These are phyloP conservation scores for Colletotrichum caudatum DNA, from an alignment of 2,329 filamentous ascomycete species.

Conservation along the genomic window DNA sequence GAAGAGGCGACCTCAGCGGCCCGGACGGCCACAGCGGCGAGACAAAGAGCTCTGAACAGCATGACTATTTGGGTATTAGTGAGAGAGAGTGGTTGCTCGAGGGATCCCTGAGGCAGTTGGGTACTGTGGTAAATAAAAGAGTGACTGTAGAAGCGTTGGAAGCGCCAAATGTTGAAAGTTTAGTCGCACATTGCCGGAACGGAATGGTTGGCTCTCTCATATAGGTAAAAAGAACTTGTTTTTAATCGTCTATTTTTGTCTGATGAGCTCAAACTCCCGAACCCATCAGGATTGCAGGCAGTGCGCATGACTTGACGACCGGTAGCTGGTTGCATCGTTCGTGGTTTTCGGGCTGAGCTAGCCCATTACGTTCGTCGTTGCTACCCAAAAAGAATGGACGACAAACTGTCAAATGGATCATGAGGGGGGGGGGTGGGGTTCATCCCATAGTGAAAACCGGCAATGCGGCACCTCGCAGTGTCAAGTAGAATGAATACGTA, in stretches of 20 bases:
- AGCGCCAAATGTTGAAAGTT: not conserved
- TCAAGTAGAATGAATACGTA: constrained; percentile 7
- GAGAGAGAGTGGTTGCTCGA: constrained; percentile 28
- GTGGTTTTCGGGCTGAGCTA: not conserved
- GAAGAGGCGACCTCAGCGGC: constrained; percentile 15
- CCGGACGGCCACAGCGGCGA: constrained; percentile 23
- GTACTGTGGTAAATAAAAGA: constrained; percentile 6
- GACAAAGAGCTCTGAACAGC: constrained; percentile 26
- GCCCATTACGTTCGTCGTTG: constrained; percentile 8
- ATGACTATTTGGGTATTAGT: constrained; percentile 13
- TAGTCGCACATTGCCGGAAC: not conserved
- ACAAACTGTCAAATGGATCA: constrained; percentile 15
- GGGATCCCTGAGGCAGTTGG: constrained; percentile 10
- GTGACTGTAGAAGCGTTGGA: constrained; percentile 1
- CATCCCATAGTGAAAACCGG: constrained; percentile 9
- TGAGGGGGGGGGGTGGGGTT: constrained; percentile 13
- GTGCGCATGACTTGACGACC: not conserved
- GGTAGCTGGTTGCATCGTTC: not conserved
- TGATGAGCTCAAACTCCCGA: not conserved
- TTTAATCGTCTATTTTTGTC: not conserved
- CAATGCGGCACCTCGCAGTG: constrained; percentile 20
- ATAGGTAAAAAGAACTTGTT: not conserved
- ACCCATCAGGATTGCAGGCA: not conserved
- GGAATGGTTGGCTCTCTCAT: constrained; percentile 5
- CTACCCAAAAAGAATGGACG: constrained; percentile 17